These are phyloP conservation scores for Sporothrix brunneoviolacea DNA, from an alignment of 2,329 filamentous ascomycete genomes.

Conservation along the genomic window DNA sequence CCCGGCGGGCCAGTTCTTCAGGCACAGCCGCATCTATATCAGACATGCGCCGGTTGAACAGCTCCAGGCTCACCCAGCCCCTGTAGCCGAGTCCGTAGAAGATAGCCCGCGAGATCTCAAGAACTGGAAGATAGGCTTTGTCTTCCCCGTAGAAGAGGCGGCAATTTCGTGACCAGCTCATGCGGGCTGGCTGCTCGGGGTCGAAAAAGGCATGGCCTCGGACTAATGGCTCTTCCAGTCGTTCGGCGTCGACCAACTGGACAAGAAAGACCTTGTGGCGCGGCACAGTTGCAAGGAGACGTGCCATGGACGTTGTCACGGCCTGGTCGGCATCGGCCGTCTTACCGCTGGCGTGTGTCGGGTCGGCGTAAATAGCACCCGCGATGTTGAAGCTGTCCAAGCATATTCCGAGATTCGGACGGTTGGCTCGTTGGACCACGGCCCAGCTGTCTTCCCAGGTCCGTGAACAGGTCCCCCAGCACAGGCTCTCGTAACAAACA, in stretches of 20 bases:
- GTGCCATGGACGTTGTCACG: slow-evolving; percentile 37
- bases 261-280: slow-evolving; percentile 53
- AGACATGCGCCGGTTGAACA: slow-evolving; percentile 49
- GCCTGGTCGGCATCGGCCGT: slow-evolving; percentile 36
- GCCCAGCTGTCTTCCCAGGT: slow-evolving; percentile 54
- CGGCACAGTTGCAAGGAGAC: slow-evolving; percentile 30
- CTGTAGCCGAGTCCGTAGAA: slow-evolving; percentile 49
- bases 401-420: slow-evolving; percentile 54
- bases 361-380: slow-evolving; percentile 52
- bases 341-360: slow-evolving; percentile 36
- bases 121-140: slow-evolving; percentile 51
- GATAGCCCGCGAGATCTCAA: slow-evolving; percentile 46
- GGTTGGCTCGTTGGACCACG: slow-evolving; percentile 45
- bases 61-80: slow-evolving; percentile 55
- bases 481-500: slow-evolving; percentile 55
- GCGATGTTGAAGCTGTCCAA: slow-evolving; percentile 61
- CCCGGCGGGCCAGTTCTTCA: slow-evolving; percentile 44
- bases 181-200: slow-evolving; percentile 46
- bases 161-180: slow-evolving; percentile 60
- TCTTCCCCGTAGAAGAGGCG: slow-evolving; percentile 54
- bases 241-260: slow-evolving; percentile 56
- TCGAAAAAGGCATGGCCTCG: slow-evolving; percentile 47
- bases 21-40: slow-evolving; percentile 39
- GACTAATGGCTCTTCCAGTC: slow-evolving; percentile 40
- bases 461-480: slow-evolving; percentile 52